Conservation (phyloP, 768 basidiomycete genomes). For the Suillus luteus region DNA sequence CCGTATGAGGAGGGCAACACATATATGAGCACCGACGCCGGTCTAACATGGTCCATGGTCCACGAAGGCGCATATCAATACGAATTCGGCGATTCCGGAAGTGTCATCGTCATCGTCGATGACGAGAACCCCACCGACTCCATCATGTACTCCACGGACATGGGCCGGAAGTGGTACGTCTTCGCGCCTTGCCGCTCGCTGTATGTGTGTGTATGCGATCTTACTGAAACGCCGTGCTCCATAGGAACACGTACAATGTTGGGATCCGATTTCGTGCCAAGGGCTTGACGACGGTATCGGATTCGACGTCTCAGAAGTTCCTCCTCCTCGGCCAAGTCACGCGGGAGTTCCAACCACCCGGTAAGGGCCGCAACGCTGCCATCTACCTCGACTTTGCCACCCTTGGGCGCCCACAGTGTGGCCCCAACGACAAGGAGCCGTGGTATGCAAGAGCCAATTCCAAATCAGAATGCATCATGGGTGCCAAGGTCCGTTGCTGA, state of each 20-base stretch:
- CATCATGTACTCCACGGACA: conserved; percentile 78
- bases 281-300: conserved; percentile 85
- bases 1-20: conserved; percentile 90
- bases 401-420: conserved; percentile 70
- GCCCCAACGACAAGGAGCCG: conserved; percentile 70
- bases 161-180: conserved; percentile 83
- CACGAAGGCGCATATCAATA: conserved; percentile 82
- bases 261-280: conserved; percentile 71
- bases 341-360: conserved; percentile 54
- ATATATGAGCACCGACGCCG: conserved; percentile 89
- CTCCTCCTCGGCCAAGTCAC: conserved; percentile 79
- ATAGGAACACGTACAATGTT: conserved; percentile 71
- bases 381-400: conserved; percentile 84
- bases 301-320: conserved; percentile 97
- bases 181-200: neutral
- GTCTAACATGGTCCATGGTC: conserved; percentile 83
- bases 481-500: conserved; percentile 70
- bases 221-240: neutral
- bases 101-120: conserved; percentile 77
- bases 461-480: conserved; percentile 85
- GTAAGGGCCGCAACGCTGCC: conserved; percentile 62
- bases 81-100: conserved; percentile 91
- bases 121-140: conserved; percentile 78
- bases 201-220: neutral
- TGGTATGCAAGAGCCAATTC: conserved; percentile 81